These are phyloP conservation scores for Aphanomyces stellatus DNA, from an alignment of 352 stramenopile genomes.

Conservation along the genomic window DNA sequence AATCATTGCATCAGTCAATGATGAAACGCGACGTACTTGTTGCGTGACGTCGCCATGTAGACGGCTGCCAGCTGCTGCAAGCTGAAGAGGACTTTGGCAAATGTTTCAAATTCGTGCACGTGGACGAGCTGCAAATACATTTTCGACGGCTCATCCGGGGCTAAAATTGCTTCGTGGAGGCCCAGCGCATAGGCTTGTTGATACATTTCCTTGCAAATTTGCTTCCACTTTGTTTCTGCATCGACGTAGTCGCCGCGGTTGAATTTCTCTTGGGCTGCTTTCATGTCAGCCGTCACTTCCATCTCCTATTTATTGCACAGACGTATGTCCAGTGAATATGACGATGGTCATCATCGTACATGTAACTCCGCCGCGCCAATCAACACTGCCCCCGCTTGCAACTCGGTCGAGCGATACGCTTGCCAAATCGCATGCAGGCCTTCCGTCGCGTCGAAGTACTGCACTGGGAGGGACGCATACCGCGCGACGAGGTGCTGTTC, in stretches of 20 bases:
- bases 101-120: not conserved
- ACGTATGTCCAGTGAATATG: not conserved
- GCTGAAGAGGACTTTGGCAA: not conserved
- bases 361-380: not conserved
- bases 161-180: not conserved
- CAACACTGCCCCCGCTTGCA: not conserved
- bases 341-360: not conserved
- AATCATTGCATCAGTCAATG: not conserved
- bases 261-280: not conserved
- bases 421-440: not conserved
- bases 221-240: not conserved
- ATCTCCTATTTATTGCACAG: not conserved
- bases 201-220: not conserved
- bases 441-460: not conserved
- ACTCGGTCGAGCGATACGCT: not conserved
- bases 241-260: not conserved
- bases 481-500: not conserved
- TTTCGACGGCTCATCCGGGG: not conserved
- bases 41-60: slow-evolving; percentile 3
- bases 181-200: not conserved
- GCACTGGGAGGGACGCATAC: not conserved
- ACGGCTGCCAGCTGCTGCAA: not conserved
- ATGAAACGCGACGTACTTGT: not conserved
- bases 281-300: not conserved
- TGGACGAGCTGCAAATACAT: slow-evolving; percentile 17